phyloP scores from a whole-genome alignment of 495 filamentous ascomycete species.

The Corynascus novoguineensis region DNA sequence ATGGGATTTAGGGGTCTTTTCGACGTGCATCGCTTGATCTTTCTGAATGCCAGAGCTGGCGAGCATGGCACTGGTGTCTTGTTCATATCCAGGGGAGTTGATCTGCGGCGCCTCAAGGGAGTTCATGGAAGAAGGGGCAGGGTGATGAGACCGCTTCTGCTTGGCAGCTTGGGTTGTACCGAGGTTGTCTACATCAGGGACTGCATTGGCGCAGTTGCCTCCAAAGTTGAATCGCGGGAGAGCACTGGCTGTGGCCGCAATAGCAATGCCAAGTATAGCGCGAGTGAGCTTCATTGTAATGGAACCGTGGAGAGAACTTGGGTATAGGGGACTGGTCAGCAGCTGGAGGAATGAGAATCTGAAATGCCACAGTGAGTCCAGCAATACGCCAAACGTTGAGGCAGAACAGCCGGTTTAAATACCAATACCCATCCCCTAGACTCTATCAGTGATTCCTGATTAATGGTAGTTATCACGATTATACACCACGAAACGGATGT shows the following conservation, averaged over 20 bases:
- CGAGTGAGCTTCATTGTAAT: conserved; percentile 20
- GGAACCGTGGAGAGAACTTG: neutral
- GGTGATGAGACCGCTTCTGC: neutral
- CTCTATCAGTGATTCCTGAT: too few species aligned
- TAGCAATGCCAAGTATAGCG: conserved; percentile 16
- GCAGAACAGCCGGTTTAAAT: too few species aligned
- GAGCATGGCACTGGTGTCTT: neutral
- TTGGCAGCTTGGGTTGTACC: neutral
- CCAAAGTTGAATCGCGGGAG: neutral
- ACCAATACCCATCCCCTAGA: too few species aligned
- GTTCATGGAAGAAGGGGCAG: neutral
- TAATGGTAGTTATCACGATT: too few species aligned
- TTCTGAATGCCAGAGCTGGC: neutral
- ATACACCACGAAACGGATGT: too few species aligned
- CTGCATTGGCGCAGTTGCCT: neutral
- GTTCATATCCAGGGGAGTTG: neutral
- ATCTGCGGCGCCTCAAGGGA: neutral
- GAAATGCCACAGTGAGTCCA: too few species aligned
- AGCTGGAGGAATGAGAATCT: neutral
- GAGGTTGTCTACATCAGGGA: too few species aligned
- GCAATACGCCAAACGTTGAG: too few species aligned
- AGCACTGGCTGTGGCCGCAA: conserved; percentile 18
- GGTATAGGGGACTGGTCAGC: neutral
- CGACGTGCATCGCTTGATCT: neutral
- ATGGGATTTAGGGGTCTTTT: neutral